Base-by-base conservation (phyloP, 139 green algal species). In the Chlamydomonas sp. region DNA sequence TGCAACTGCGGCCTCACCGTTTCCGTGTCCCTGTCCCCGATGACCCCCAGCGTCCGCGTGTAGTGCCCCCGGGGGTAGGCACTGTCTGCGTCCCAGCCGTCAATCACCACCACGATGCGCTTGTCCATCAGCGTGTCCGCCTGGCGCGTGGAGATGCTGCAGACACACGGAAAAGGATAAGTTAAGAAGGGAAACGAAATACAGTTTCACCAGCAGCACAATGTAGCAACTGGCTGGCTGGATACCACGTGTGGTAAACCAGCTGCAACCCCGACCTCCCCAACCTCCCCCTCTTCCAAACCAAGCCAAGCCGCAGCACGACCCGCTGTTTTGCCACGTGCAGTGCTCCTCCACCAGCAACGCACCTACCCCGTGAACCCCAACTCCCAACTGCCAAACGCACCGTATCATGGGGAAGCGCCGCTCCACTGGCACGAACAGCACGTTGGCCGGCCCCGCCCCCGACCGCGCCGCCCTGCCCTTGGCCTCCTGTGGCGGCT, bases 121-220 rank as follows among this genome's bases (percentile, higher is more conserved):
- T 98, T 97, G 92, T 97, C 95, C 74, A 95, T 93, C 74, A 99
- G 94, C 16, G 93, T 93, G 14, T 91, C 89, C 0, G 92, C 94
- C 91, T 98, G 97, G 1, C 97, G 93, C 12, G 97, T 99, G n/a
- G 95, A 85, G 60, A 99, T 96, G 64, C 96, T 93, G 88, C 9
- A 62, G 17, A 6, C 0, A 61, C 18, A 63, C 20, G 66, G 57
- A 67, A 59, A 2, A 69, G 80, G 66, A 58, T 60, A 6, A 16
- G 62, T 62, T 18, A 68, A 1, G 78, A 63, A 7, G 16, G 61
- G 63, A 15, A 16, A n/a, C 10, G 62, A n/a, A 62, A 60, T 20
- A 49, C 31, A 49, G 31, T 49, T 49, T 49, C 31, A 49, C 31
- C 31, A 49, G 31, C 31, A 49, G 31, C 31, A 49, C 31, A 49